phyloP scores from a whole-genome alignment of 805 yeast genomes.

The Zygotorulaspora sp. region DNA sequence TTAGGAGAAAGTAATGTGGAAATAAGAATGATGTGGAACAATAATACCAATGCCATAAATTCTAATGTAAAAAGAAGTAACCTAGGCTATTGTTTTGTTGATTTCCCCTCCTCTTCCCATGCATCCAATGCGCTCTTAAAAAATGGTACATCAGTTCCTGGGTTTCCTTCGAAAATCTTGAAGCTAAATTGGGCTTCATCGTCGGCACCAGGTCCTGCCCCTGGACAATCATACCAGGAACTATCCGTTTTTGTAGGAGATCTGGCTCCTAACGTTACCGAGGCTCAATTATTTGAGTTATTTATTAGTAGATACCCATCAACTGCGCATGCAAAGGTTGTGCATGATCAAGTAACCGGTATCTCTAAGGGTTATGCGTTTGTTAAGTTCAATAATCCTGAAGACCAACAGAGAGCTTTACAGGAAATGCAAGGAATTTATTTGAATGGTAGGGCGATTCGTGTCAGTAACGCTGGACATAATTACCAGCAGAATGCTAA shows the following conservation, averaged over 20 bases:
- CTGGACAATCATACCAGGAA: slow-evolving; percentile 36
- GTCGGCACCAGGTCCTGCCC: slow-evolving; percentile 7
- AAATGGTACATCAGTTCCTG: slow-evolving; percentile 68
- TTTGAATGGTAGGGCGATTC: slow-evolving; percentile 67
- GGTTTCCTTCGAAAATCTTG: slow-evolving; percentile 47
- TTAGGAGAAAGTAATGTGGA: slow-evolving; percentile 57
- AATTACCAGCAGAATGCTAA: slow-evolving; percentile 5
- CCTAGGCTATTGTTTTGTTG: slow-evolving; percentile 79
- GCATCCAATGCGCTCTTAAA: slow-evolving; percentile 63
- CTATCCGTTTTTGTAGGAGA: slow-evolving; percentile 84
- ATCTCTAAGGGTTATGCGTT: slow-evolving; percentile 84
- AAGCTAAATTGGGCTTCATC: slow-evolving; percentile 76
- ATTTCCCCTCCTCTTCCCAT: slow-evolving; percentile 55
- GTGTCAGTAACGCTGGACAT: slow-evolving; percentile 61
- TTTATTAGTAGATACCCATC: slow-evolving; percentile 71
- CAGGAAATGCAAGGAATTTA: slow-evolving; percentile 77
- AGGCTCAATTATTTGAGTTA: slow-evolving; percentile 54
- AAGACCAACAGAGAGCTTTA: slow-evolving; percentile 67
- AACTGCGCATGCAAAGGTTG: slow-evolving; percentile 69
- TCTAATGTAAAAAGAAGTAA: slow-evolving; percentile 37
- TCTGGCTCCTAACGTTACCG: slow-evolving; percentile 67
- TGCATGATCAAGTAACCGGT: slow-evolving; percentile 67
- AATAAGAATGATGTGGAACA: slow-evolving; percentile 71
- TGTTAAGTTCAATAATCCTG: slow-evolving; percentile 64
- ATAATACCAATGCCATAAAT: slow-evolving; percentile 31